Base-by-base conservation (phyloP, 768 basidiomycete genomes). In the Leccinum variicolor region DNA sequence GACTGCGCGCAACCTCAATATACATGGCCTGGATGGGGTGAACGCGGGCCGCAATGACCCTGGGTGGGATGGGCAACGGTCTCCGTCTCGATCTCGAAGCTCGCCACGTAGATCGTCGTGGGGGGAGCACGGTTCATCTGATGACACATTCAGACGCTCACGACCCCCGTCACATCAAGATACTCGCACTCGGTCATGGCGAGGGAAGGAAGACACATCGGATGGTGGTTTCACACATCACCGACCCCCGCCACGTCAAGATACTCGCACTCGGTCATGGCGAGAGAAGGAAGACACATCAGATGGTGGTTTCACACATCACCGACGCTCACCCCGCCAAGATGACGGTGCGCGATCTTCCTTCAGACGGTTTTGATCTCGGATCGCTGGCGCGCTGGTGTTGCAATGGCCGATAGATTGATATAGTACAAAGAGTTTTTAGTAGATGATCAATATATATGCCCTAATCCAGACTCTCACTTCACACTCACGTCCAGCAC, bases 1-100 rank as follows among this genome's bases (percentile, higher is more conserved):
- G 65, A 75, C 78, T 9, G 76, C 81, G 28, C 80, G 79, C 41
- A 82, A 76, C 73, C 82, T 85, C 75, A 74, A 75, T 6, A 63
- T 84, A 66, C 75, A 70, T 50, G 76, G 78, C 1, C 64, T 75
- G 25, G 58, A 57, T 21, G 70, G 70, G 49, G 62, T 72, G 36
- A 70, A 70, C 17, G 56, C 56, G 13, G 29, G 56, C 19, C 51
- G 52, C 25, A 41, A 36, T 17, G 36, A 55, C 3, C 41, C 34
- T 46, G 55, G 54, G 28, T 0, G 52, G 45, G 59, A 31, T 43
- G 50, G 41, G 29, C 0, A 39, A 29, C 58, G 50, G 6, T 34
- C 65, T 46, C 57, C 56, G 14, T 47, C 63, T 28, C 46, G 50
- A 15, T 8, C 34, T 8, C 36, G 23, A 25, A 56, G 50, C 11